Conservation (phyloP, 2,329 filamentous ascomycete genomes). For the Aspergillus fructus region DNA sequence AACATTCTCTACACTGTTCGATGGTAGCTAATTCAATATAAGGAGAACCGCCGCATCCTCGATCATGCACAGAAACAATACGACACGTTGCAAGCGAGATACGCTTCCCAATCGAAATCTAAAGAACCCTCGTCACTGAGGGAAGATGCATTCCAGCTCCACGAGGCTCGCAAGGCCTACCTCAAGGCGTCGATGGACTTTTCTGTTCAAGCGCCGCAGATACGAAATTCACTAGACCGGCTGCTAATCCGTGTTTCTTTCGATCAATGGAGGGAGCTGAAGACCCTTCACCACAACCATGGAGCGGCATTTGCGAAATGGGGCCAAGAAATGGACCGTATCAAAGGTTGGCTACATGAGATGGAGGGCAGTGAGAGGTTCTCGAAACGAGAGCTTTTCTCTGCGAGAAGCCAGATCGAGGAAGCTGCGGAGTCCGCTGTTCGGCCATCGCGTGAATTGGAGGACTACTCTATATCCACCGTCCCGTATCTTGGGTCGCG, state of each 20-base stretch:
- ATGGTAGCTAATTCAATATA: slow-evolving; percentile 17
- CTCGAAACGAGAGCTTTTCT: slow-evolving; percentile 78
- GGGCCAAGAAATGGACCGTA: slow-evolving; percentile 80
- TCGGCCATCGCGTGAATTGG: slow-evolving; percentile 85
- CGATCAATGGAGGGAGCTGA: slow-evolving; percentile 88
- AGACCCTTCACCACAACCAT: slow-evolving; percentile 65
- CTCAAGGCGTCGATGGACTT: slow-evolving; percentile 92
- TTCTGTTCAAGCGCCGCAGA: slow-evolving; percentile 80
- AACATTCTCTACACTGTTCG: background rate
- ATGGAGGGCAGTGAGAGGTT: slow-evolving; percentile 86
- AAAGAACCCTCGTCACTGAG: slow-evolving; percentile 89
- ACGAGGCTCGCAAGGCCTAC: slow-evolving; percentile 88
- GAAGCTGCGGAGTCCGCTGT: slow-evolving; percentile 68
- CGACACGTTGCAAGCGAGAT: slow-evolving; percentile 77
- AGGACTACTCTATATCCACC: slow-evolving; percentile 87
- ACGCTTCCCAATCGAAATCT: slow-evolving; percentile 80
- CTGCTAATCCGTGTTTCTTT: slow-evolving; percentile 79
- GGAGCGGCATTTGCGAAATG: slow-evolving; percentile 63
- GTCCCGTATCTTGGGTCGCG: slow-evolving; percentile 78
- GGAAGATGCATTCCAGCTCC: slow-evolving; percentile 93
- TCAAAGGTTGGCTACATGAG: slow-evolving; percentile 89
- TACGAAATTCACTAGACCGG: slow-evolving; percentile 81
- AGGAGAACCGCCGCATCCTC: slow-evolving; percentile 71
- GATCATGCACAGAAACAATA: slow-evolving; percentile 81
- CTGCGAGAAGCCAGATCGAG: slow-evolving; percentile 78